Base-by-base conservation (phyloP, 345 rosid species). In the Ceriops zippeliana region DNA sequence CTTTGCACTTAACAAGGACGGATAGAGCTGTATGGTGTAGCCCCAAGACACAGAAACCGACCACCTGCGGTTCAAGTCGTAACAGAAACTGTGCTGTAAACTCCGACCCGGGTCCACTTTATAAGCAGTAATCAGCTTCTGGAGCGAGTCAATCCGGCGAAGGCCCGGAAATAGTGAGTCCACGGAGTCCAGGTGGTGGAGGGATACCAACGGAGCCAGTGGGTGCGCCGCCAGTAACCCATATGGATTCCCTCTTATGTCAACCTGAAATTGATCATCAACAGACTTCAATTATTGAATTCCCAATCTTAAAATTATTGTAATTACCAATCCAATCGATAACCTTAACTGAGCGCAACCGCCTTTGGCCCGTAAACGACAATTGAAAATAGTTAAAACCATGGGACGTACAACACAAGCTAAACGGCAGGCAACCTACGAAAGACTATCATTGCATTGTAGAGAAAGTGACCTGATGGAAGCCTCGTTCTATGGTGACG, bases 211-310 rank as follows among this genome's bases (percentile, higher is more conserved):
- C 16, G 97, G 96, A 13, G 90, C 87, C 68, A 91, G n/a, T 13
- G 97, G 99, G 72, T 91, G 99, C 5, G 95, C 91, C 16, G 96
- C 91, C 10, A 95, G 77, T 37, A 91, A 66, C 7, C 96, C 98
- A 53, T 84, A 91, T 5, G 96, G 90, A 52, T 82, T 74, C 52
- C 95, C 96, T 73, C 91, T 83, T 70, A 93, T 73, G 63, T 95
- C 97, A 57, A 93, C 51, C 98, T 93, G 75, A 30, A 61, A 42
- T 52, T 52, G 9, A 70, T 5, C 27, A 30, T 5, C 27, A 30
- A 46, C 22, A 20, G 19, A 38, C 2, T 52, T 58, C 3, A 31
- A 22, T 49, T 20, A 24, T 27, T 24, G 31, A 3, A 56, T 56
- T 56, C 28, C 6, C 15, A 42, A 42, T 13, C 49, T 42, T 13